phyloP scores from a whole-genome alignment of 2,329 filamentous ascomycete genomes.

The Cordyceps militaris region DNA sequence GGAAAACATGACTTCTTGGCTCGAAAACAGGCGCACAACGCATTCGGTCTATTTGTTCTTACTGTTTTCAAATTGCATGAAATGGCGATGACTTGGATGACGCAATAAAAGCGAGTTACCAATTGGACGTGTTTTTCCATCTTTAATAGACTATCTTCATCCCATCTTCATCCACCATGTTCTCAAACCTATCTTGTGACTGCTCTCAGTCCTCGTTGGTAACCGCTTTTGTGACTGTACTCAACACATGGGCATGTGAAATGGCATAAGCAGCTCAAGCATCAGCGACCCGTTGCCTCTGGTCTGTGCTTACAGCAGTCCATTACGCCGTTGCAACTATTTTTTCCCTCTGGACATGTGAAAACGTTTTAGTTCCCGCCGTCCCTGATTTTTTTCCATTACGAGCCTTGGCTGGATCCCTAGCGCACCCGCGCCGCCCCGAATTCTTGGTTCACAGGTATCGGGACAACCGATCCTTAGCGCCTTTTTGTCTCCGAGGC shows the following conservation, averaged over 20 bases:
- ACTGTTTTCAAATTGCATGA: constrained; percentile 12
- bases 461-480: not conserved
- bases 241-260: not conserved
- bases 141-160: constrained; percentile 11
- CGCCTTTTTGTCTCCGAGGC: constrained; percentile 5
- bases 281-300: not conserved
- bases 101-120: constrained; percentile 14
- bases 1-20: not conserved
- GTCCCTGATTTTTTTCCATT: not conserved
- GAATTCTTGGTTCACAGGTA: constrained; percentile 1
- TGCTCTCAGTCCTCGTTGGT: too few relatives aligned
- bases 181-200: too few relatives aligned
- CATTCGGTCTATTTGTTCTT: not conserved
- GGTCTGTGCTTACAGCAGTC: too few relatives aligned
- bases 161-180: too few relatives aligned
- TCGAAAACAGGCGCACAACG: not conserved
- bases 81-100: constrained; percentile 15
- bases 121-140: constrained; percentile 11
- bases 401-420: not conserved
- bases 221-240: too few relatives aligned
- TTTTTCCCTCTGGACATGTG: not conserved
- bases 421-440: not conserved
- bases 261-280: not conserved
- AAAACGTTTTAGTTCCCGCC: constrained; percentile 2
- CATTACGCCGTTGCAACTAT: too few relatives aligned